Conservation (phyloP, 257 asterid species). For the Marsdenia floribunda region DNA sequence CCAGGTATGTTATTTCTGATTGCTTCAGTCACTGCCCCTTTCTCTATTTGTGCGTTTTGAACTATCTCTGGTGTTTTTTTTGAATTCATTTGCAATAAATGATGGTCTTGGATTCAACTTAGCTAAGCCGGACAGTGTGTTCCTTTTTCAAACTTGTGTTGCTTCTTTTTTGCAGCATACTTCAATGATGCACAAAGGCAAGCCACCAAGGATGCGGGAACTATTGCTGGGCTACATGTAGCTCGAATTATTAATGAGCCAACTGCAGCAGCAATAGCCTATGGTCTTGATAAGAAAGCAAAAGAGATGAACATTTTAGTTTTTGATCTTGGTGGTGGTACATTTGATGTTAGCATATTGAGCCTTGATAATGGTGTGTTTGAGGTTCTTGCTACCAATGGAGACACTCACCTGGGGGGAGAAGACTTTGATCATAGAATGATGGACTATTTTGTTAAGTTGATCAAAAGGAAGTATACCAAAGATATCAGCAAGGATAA, state of each 20-base stretch:
- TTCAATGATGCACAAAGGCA: conserved; percentile 41
- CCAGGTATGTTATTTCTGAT: conserved; percentile 10
- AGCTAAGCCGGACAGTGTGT: neutral
- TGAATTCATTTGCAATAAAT: conserved; percentile 6
- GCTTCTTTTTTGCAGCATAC: conserved; percentile 28
- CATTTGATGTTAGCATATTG: conserved; percentile 27
- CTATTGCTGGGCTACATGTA: conserved; percentile 32
- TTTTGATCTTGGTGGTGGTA: conserved; percentile 42
- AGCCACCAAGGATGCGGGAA: conserved; percentile 44
- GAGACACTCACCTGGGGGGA: conserved; percentile 29
- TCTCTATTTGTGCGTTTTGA: neutral
- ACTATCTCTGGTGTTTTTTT: neutral
- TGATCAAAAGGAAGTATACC: conserved; percentile 22
- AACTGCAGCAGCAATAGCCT: conserved; percentile 45
- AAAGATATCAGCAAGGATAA: conserved; percentile 24
- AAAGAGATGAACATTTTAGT: conserved; percentile 33
- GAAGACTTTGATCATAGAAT: conserved; percentile 26
- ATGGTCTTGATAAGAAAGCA: conserved; percentile 39
- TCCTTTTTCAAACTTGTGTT: neutral
- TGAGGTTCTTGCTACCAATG: conserved; percentile 28
- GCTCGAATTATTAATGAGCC: conserved; percentile 42
- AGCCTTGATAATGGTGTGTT: conserved; percentile 28
- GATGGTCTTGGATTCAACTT: neutral
- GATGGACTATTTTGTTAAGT: conserved; percentile 20
- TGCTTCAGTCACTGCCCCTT: neutral